phyloP scores from a whole-genome alignment of 345 rosid genomes.

The Populus davidiana region DNA sequence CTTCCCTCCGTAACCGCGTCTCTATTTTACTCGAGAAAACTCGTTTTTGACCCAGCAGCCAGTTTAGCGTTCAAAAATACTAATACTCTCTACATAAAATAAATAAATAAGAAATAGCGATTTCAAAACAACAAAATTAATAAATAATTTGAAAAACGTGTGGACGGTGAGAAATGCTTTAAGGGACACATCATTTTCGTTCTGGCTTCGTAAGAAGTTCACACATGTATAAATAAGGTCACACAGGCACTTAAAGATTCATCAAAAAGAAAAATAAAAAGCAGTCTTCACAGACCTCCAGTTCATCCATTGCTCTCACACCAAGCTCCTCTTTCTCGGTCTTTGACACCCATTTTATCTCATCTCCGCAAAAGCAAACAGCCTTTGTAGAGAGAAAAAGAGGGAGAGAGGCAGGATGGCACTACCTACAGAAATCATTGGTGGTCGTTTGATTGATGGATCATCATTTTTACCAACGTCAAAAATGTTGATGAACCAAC shows the following conservation, averaged over 20 bases:
- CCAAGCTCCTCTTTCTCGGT: background rate
- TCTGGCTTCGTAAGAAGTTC: background rate
- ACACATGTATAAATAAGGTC: background rate
- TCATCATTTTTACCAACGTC: conserved; percentile 13
- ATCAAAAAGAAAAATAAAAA: background rate
- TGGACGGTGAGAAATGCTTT: conserved; percentile 44
- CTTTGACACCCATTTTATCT: background rate
- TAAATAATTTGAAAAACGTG: conserved; percentile 62
- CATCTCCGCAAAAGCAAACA: background rate
- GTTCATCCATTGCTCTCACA: background rate
- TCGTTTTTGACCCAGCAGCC: conserved; percentile 37
- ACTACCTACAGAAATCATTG: conserved; percentile 61
- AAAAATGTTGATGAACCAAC: background rate
- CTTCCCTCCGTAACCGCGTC: conserved; percentile 24
- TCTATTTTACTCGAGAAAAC: conserved; percentile 16
- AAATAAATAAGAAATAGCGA: background rate
- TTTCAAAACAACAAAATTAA: background rate
- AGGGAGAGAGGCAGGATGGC: conserved; percentile 39
- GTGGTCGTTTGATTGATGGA: conserved; percentile 20
- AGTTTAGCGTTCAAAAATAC: background rate
- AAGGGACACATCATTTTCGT: background rate
- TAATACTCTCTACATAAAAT: background rate
- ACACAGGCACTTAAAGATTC: background rate
- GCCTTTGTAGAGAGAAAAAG: background rate
- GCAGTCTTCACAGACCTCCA: conserved; percentile 1